phyloP scores from a whole-genome alignment of 148 eudicot species.

The Cornus florida region DNA sequence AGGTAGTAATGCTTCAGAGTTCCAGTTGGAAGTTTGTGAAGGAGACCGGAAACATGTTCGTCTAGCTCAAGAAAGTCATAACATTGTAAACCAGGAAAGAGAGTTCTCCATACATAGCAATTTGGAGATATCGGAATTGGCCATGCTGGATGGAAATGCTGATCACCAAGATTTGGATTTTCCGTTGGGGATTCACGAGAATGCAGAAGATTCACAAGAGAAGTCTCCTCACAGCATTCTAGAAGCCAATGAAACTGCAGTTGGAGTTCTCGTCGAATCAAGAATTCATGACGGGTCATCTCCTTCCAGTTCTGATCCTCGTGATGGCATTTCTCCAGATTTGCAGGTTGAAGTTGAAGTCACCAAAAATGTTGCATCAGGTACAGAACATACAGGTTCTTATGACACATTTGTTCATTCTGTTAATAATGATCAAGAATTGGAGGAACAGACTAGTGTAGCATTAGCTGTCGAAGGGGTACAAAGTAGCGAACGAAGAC shows the following conservation, averaged over 20 bases:
- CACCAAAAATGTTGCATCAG: constrained; percentile 11
- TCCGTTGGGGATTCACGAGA: constrained; percentile 21
- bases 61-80: constrained; percentile 33
- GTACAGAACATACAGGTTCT: constrained; percentile 21
- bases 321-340: constrained; percentile 6
- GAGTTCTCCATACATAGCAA: constrained; percentile 21
- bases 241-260: constrained; percentile 25
- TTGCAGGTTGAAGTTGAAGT: constrained; percentile 23
- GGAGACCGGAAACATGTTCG: constrained; percentile 23
- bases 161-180: constrained; percentile 23
- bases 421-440: constrained; percentile 19
- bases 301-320: constrained; percentile 22
- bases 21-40: constrained; percentile 12
- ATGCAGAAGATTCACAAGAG: constrained; percentile 30
- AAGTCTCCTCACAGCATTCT: constrained; percentile 24
- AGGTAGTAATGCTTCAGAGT: constrained; percentile 16
- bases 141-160: constrained; percentile 21
- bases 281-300: constrained; percentile 22
- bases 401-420: constrained; percentile 16
- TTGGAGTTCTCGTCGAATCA: constrained; percentile 18
- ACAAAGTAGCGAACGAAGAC: constrained; percentile 23
- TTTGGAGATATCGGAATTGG: constrained; percentile 35
- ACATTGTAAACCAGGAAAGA: constrained; percentile 14
- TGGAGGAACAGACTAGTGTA: neutral
- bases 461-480: constrained; percentile 18